These are phyloP conservation scores for Aureobasidium vineae DNA, from an alignment of 2,329 filamentous ascomycete species.

Conservation along the genomic window DNA sequence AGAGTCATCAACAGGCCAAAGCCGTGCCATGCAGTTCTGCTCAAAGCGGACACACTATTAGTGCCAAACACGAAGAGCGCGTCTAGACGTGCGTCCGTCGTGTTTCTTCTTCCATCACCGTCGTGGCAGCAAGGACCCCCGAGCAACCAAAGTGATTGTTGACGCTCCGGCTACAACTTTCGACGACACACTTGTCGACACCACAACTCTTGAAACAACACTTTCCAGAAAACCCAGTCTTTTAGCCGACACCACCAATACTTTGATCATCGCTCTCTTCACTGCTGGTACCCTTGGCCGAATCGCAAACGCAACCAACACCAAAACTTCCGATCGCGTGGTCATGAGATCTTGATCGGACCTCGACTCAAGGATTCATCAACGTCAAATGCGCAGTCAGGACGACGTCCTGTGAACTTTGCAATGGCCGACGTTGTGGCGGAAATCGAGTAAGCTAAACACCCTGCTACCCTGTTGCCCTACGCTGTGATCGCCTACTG, in stretches of 20 bases:
- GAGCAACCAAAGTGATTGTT: conserved; percentile 8
- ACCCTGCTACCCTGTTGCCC: no score
- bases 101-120: conserved; percentile 1
- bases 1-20: neutral
- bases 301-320: neutral
- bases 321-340: neutral
- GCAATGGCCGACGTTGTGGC: conserved; percentile 21
- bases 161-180: neutral
- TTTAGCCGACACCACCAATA: neutral
- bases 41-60: conserved; percentile 18
- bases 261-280: neutral
- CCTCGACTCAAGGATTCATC: neutral
- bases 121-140: conserved; percentile 15
- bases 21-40: neutral
- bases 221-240: neutral
- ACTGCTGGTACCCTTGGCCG: neutral
- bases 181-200: neutral
- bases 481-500: neutral
- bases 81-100: conserved; percentile 5
- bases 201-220: neutral
- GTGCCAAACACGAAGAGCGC: conserved; percentile 19
- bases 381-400: neutral
- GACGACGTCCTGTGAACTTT: neutral
- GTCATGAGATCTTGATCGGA: conserved; percentile 12
- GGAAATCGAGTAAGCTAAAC: conserved; percentile 17